phyloP scores from a whole-genome alignment of 306 rosid genomes.

The Lathyrus aphaca region DNA sequence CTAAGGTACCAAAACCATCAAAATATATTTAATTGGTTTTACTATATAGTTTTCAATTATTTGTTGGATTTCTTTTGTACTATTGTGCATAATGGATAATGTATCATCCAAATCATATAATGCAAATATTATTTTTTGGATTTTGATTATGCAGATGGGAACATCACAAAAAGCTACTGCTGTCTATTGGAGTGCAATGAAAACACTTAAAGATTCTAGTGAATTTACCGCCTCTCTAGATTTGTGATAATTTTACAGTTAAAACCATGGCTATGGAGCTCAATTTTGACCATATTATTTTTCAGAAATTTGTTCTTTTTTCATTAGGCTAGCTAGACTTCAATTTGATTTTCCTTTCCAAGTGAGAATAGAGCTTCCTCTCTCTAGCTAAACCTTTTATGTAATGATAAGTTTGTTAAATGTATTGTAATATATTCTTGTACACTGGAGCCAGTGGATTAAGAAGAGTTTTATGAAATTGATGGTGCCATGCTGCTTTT shows the following conservation, averaged over 20 bases:
- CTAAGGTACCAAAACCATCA: slow-evolving; percentile 53
- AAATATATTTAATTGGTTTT: not conserved
- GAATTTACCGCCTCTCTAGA: slow-evolving; percentile 50
- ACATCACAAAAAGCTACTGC: slow-evolving; percentile 73
- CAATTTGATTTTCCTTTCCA: slow-evolving; percentile 3
- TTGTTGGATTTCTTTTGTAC: slow-evolving; percentile 8
- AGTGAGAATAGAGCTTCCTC: slow-evolving; percentile 23
- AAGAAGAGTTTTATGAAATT: slow-evolving; percentile 4
- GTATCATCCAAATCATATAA: slow-evolving; percentile 4
- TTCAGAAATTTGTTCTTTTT: not conserved
- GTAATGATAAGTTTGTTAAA: slow-evolving; percentile 14
- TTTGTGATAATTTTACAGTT: slow-evolving; percentile 38
- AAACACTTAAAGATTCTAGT: slow-evolving; percentile 62
- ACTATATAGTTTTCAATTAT: not conserved
- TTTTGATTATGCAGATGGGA: slow-evolving; percentile 68
- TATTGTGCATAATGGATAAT: not conserved
- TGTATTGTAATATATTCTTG: slow-evolving; percentile 3
- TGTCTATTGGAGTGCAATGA: slow-evolving; percentile 74
- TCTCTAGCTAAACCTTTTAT: not conserved
- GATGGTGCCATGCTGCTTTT: not conserved
- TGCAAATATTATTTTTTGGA: slow-evolving; percentile 23
- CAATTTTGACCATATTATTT: slow-evolving; percentile 54
- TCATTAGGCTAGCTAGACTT: not conserved
- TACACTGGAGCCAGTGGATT: slow-evolving; percentile 7
- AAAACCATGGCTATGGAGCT: slow-evolving; percentile 15